Evolutionary conservation across 495 filamentous ascomycete genomes (phyloP).

Genomic region (Coniosporium apollinis): DNA sequence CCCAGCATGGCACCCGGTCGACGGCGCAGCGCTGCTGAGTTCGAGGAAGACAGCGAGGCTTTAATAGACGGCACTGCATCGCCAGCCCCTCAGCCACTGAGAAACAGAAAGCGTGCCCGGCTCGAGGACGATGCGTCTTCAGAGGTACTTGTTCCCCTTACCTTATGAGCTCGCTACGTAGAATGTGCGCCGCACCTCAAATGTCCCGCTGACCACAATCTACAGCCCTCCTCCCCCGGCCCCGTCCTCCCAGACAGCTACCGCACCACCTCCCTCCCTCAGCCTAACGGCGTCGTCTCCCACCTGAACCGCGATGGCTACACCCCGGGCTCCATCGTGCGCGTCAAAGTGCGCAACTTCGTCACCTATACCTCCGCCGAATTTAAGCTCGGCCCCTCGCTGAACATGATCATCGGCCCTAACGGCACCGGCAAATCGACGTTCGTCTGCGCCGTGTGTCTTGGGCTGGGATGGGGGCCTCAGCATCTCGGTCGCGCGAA

Average conservation of each 20-base stretch:
- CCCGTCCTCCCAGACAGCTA: conserved; percentile 7
- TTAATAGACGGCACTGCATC: no score
- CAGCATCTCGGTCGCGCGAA: conserved; percentile 67
- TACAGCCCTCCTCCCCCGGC: background rate
- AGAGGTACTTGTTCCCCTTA: background rate
- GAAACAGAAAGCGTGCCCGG: background rate
- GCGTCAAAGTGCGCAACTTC: conserved; percentile 78
- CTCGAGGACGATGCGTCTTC: conserved; percentile 8
- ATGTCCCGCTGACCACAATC: background rate
- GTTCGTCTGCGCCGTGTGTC: conserved; percentile 89
- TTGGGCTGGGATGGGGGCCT: conserved; percentile 75
- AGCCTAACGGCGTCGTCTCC: conserved; percentile 5
- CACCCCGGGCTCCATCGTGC: conserved; percentile 77
- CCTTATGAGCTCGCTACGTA: background rate
- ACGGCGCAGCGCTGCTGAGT: no score
- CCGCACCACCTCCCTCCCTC: background rate
- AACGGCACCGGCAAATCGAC: conserved; percentile 98
- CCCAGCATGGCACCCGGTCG: no score
- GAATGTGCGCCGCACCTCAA: background rate
- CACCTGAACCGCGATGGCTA: conserved; percentile 10
- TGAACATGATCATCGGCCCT: conserved; percentile 98
- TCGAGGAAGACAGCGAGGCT: no score
- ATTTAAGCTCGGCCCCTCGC: conserved; percentile 72
- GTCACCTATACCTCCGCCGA: conserved; percentile 87
- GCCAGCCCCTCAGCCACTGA: no score